Evolutionary conservation across 176 grass and related monocot species (phyloP).

Genomic region (Pontederia paniculata): DNA sequence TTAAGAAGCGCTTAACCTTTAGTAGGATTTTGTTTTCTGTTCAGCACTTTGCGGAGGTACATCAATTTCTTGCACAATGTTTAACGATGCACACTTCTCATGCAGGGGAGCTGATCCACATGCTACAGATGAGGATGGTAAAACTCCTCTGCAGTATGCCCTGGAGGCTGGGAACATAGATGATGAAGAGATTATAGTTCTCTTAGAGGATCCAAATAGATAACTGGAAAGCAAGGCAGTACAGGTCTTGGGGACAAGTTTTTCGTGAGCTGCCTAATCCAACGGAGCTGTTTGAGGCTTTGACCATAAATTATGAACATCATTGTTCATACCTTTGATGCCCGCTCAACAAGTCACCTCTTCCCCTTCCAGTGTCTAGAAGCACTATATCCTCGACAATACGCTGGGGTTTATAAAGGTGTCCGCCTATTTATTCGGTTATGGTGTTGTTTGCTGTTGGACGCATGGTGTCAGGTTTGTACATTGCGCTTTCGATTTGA

Average conservation of each 20-base stretch:
- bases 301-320: too few relatives aligned
- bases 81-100: conserved; percentile 1
- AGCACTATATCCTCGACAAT: too few relatives aligned
- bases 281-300: too few relatives aligned
- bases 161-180: conserved; percentile 64
- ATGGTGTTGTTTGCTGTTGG: too few relatives aligned
- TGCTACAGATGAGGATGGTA: conserved; percentile 40
- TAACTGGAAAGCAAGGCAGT: neutral
- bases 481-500: too few relatives aligned
- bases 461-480: too few relatives aligned
- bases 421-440: too few relatives aligned
- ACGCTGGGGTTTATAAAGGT: too few relatives aligned
- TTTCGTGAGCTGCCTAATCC: neutral
- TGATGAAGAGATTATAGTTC: conserved; percentile 75
- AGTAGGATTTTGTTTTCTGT: neutral
- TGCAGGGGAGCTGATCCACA: conserved; percentile 80
- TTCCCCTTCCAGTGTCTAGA: too few relatives aligned
- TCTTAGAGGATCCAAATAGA: conserved; percentile 75
- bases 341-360: too few relatives aligned
- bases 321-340: too few relatives aligned
- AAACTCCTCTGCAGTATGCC: conserved; percentile 75
- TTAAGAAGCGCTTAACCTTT: too few relatives aligned
- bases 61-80: neutral
- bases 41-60: neutral
- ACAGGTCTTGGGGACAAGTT: neutral